These are phyloP conservation scores for Plectosphaerella plurivora DNA, from an alignment of 2,329 filamentous ascomycete genomes.

Conservation along the genomic window DNA sequence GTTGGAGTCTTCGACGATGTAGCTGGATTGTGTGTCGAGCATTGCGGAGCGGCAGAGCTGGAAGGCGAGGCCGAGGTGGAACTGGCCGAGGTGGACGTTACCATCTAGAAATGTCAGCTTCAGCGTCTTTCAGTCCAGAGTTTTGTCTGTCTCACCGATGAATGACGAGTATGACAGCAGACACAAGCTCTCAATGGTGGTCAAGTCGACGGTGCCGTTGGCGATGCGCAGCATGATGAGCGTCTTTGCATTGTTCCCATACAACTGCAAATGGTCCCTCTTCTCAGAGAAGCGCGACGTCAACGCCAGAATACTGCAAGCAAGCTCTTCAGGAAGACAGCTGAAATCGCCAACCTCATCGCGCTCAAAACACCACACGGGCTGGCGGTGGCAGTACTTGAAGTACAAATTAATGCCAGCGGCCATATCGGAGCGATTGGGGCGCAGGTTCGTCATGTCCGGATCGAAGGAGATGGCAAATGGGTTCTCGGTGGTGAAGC, in stretches of 20 bases:
- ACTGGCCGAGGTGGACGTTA: constrained; percentile 42
- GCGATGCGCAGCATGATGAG: constrained; percentile 45
- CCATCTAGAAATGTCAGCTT: constrained; percentile 31
- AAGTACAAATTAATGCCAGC: constrained; percentile 33
- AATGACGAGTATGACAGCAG: constrained; percentile 45
- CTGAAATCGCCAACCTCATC: constrained; percentile 30
- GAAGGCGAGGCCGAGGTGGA: constrained; percentile 43
- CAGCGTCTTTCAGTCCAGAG: not conserved
- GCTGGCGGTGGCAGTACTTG: constrained; percentile 37
- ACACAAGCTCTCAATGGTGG: constrained; percentile 46
- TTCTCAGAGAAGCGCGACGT: constrained; percentile 33
- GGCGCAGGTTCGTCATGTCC: constrained; percentile 21
- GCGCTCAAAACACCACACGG: constrained; percentile 40
- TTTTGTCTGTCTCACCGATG: constrained; percentile 38
- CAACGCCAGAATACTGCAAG: constrained; percentile 34
- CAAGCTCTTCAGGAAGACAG: constrained; percentile 32
- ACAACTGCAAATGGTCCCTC: constrained; percentile 24
- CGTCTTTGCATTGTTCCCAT: constrained; percentile 33
- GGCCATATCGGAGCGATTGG: constrained; percentile 24
- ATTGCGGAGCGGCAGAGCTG: constrained; percentile 46
- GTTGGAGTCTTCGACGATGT: constrained; percentile 25
- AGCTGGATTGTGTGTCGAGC: constrained; percentile 37
- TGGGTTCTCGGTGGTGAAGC: constrained; percentile 15
- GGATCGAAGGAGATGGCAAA: constrained; percentile 20
- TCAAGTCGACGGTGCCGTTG: constrained; percentile 42